Percentiles rank a stretch among this genome's conserved stretches.
Evolutionary conservation across 2,329 filamentous ascomycete species (phyloP).

Genomic region (Alternaria brassicae): DNA sequence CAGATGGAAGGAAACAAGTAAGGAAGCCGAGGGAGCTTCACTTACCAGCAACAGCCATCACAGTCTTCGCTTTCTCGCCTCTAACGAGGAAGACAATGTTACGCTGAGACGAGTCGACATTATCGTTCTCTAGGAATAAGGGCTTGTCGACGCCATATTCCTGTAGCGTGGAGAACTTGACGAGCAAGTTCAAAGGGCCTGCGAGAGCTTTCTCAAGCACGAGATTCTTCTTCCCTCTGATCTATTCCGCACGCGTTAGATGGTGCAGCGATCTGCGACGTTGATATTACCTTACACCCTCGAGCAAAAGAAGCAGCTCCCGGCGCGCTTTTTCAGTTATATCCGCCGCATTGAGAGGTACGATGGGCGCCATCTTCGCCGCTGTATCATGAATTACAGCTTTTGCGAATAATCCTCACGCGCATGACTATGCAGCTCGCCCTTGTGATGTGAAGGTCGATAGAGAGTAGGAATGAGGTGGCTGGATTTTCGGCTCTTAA

Average conservation of each 20-base stretch:
- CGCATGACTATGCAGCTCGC: conserved; percentile 15
- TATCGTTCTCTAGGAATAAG: conserved; percentile 94
- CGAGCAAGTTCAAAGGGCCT: conserved; percentile 86
- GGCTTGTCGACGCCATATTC: conserved; percentile 98
- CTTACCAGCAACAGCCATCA: conserved; percentile 85
- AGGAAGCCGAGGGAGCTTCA: conserved; percentile 21
- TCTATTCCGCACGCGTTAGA: conserved; percentile 63
- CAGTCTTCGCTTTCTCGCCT: conserved; percentile 85
- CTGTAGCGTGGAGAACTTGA: conserved; percentile 93
- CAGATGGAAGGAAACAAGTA: conserved; percentile 7
- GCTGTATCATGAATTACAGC: conserved; percentile 18
- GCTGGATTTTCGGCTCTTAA: conserved; percentile 11
- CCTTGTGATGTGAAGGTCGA: conserved; percentile 15
- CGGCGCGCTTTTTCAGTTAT: conserved; percentile 83
- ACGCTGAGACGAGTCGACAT: conserved; percentile 90
- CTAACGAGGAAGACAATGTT: conserved; percentile 94
- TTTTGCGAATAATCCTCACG: conserved; percentile 4
- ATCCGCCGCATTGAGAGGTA: conserved; percentile 75
- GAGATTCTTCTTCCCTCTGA: conserved; percentile 98
- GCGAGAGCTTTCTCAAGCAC: conserved; percentile 91
- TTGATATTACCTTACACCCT: conserved; percentile 78
- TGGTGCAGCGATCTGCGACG: conserved; percentile 31
- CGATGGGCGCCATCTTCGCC: conserved; percentile 69
- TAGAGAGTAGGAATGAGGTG: conserved; percentile 4
- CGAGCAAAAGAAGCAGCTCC: conserved; percentile 87